Conservation (phyloP, 306 rosid species). For the Ammopiptanthus mongolicus region DNA sequence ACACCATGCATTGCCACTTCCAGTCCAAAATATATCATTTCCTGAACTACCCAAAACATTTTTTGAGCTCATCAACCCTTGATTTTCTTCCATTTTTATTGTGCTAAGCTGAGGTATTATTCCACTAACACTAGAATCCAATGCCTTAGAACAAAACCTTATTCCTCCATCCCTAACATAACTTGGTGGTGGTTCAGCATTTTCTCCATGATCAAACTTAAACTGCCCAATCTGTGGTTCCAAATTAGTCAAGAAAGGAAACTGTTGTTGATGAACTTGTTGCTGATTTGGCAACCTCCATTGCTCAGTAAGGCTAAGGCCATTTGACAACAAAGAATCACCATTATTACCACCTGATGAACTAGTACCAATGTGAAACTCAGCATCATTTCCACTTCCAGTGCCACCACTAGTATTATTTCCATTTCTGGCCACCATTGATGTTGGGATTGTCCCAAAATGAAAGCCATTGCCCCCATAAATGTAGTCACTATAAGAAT, state of each 20-base stretch:
- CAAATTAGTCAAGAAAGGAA: conserved; percentile 56
- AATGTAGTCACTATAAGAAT: conserved; percentile 32
- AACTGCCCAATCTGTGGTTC: conserved; percentile 52
- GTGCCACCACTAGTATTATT: conserved; percentile 8
- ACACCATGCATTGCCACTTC: conserved; percentile 52
- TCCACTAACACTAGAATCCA: conserved; percentile 35
- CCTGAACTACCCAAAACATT: conserved; percentile 46
- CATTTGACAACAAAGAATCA: conserved; percentile 28
- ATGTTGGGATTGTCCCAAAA: conserved; percentile 35
- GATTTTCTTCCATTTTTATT: conserved; percentile 57
- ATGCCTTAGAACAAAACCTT: conserved; percentile 40
- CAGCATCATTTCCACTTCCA: conserved; percentile 16
- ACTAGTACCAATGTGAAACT: conserved; percentile 37
- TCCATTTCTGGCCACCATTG: conserved; percentile 27
- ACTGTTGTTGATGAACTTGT: conserved; percentile 50
- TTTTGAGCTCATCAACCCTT: conserved; percentile 53
- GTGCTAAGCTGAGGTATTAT: conserved; percentile 25
- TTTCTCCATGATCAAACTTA: conserved; percentile 40
- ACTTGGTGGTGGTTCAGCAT: conserved; percentile 24
- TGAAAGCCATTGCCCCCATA: conserved; percentile 41
- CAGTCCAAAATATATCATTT: conserved; percentile 40
- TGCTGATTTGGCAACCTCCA: conserved; percentile 51
- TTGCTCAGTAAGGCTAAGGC: conserved; percentile 39
- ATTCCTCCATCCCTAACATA: conserved; percentile 23
- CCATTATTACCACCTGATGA: conserved; percentile 5